These are phyloP conservation scores for Nemania sp. DNA, from an alignment of 2,329 filamentous ascomycete species.

Conservation along the genomic window DNA sequence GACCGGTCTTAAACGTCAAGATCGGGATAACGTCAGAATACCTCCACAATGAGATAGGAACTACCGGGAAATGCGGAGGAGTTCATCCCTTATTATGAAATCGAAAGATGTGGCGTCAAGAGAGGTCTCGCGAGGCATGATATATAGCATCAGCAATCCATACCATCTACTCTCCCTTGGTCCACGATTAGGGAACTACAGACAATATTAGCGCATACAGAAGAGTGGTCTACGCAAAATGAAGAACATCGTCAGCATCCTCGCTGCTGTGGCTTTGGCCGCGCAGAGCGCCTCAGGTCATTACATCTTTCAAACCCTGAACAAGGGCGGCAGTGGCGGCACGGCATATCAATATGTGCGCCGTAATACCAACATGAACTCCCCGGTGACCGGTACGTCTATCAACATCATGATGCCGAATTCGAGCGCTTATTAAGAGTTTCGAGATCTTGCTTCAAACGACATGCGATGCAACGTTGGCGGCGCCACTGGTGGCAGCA, in stretches of 20 bases:
- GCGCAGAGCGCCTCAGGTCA: constrained; percentile 42
- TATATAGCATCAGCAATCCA: constrained; percentile 15
- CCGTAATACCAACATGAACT: constrained; percentile 52
- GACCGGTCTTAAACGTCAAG: constrained; percentile 4
- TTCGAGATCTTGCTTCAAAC: constrained; percentile 42
- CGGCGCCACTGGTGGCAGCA: constrained; percentile 40
- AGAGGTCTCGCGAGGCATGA: neutral
- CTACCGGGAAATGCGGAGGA: constrained; percentile 15
- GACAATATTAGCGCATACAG: neutral
- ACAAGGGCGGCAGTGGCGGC: constrained; percentile 40
- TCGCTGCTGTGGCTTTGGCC: constrained; percentile 38
- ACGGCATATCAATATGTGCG: constrained; percentile 45
- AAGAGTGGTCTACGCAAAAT: constrained; percentile 33
- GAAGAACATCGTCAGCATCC: constrained; percentile 37
- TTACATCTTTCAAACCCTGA: constrained; percentile 47
- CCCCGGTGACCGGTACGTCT: constrained; percentile 44
- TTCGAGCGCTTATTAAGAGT: neutral
- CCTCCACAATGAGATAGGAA: constrained; percentile 9
- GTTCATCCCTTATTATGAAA: neutral
- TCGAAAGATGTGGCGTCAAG: neutral
- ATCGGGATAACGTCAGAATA: neutral
- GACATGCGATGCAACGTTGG: constrained; percentile 49
- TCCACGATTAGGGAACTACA: neutral
- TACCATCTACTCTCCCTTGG: neutral
- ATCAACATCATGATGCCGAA: neutral